Percentiles rank a stretch among this genome's conserved stretches.
phyloP scores from a whole-genome alignment of 2,329 filamentous ascomycete species.

The Dactylellina parvicollis region DNA sequence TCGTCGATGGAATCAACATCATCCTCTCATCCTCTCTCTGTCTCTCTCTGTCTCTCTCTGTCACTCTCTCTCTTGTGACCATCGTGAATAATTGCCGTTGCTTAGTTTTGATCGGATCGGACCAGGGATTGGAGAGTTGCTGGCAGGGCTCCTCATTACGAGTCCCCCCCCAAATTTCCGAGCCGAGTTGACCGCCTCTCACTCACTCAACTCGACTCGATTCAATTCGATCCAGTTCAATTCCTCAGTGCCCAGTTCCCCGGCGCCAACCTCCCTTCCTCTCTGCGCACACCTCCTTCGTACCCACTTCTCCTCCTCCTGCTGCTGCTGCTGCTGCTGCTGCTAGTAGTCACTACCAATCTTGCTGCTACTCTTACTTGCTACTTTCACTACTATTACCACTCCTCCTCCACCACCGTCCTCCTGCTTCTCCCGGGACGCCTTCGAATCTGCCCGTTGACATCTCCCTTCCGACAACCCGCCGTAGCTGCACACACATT shows the following conservation, averaged over 20 bases:
- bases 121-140: too few species aligned
- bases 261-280: conserved; percentile 12
- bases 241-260: neutral
- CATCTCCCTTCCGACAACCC: conserved; percentile 28
- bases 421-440: conserved; percentile 36
- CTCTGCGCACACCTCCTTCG: conserved; percentile 4
- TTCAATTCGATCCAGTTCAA: too few species aligned
- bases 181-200: conserved; percentile 18
- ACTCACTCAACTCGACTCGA: neutral
- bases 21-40: neutral
- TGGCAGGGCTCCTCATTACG: neutral
- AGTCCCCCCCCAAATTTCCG: conserved; percentile 37
- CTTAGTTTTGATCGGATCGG: neutral
- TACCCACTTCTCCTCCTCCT: conserved; percentile 33
- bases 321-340: conserved; percentile 41
- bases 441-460: conserved; percentile 11
- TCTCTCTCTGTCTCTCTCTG: neutral
- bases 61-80: neutral
- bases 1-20: too few species aligned
- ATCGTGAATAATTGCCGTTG: neutral
- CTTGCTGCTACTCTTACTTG: conserved; percentile 27
- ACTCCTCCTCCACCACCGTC: conserved; percentile 37
- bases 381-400: conserved; percentile 45
- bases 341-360: conserved; percentile 12
- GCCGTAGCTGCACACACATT: conserved; percentile 19